phyloP scores from a whole-genome alignment of 2,329 filamentous ascomycete species.

The Hirsutella minnesotensis region DNA sequence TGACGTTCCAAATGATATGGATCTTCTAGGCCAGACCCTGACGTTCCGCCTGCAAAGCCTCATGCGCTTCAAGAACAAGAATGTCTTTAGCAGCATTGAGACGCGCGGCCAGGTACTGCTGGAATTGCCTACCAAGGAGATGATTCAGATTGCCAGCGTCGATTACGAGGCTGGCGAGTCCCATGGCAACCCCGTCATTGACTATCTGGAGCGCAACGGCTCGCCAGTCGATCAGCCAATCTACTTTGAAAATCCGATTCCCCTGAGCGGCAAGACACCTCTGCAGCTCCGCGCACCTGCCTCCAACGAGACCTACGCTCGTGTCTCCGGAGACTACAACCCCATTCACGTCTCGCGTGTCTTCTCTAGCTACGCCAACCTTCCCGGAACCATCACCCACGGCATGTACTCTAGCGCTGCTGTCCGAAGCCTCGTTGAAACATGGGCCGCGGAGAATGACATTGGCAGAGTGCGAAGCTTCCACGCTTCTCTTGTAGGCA shows the following conservation, averaged over 20 bases:
- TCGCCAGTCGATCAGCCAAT: constrained; percentile 90
- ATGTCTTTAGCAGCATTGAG: constrained; percentile 80
- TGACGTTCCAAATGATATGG: constrained; percentile 54
- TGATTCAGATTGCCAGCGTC: constrained; percentile 94
- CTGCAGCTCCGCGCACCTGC: constrained; percentile 82
- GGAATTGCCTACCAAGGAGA: constrained; percentile 90
- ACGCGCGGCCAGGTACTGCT: constrained; percentile 87
- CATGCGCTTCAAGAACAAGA: constrained; percentile 89
- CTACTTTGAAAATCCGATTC: constrained; percentile 95
- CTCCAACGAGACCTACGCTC: constrained; percentile 95
- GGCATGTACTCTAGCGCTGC: constrained; percentile 99
- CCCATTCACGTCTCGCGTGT: constrained; percentile 97
- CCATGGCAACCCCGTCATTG: constrained; percentile 91
- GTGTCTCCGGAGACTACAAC: constrained; percentile 96
- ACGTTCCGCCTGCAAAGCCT: constrained; percentile 93
- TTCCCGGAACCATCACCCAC: constrained; percentile 95
- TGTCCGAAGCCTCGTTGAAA: constrained; percentile 91
- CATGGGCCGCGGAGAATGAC: constrained; percentile 98
- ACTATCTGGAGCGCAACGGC: constrained; percentile 88
- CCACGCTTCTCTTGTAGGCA: constrained; percentile 92
- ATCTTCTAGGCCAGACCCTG: constrained; percentile 84
- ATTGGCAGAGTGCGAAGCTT: constrained; percentile 94
- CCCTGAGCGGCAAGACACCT: constrained; percentile 82
- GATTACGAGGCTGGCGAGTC: constrained; percentile 88
- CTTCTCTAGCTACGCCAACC: constrained; percentile 89